phyloP scores from a whole-genome alignment of 2,329 filamentous ascomycete species.

The Pseudonectria foliicola region DNA sequence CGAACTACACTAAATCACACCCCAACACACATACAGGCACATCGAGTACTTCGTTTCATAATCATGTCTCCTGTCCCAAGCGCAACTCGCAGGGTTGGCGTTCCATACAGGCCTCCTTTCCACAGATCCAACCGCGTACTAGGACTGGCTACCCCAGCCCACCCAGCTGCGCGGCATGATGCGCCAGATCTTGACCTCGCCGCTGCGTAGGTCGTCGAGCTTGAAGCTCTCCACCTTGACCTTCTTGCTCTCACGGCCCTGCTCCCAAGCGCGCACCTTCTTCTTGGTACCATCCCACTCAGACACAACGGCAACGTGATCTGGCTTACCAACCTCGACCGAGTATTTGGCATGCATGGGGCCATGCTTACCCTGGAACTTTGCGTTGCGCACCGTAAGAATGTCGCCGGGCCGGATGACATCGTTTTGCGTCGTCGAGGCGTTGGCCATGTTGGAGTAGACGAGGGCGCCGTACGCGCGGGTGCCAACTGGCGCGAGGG shows the following conservation, averaged over 20 bases:
- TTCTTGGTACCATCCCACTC: slow-evolving; percentile 99
- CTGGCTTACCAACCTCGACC: slow-evolving; percentile 76
- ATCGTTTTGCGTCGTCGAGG: slow-evolving; percentile 80
- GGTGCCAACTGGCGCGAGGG: slow-evolving; percentile 76
- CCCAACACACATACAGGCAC: slow-evolving; percentile 7
- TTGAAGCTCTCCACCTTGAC: slow-evolving; percentile 91
- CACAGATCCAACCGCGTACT: slow-evolving; percentile 33
- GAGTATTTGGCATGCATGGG: slow-evolving; percentile 93
- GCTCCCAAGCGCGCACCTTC: slow-evolving; percentile 93
- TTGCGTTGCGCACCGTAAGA: slow-evolving; percentile 83
- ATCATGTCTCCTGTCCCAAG: no score
- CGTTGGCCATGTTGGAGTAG: slow-evolving; percentile 92
- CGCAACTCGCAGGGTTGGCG: no score
- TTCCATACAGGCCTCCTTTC: background rate
- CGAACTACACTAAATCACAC: slow-evolving; percentile 21
- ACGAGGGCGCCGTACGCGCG: slow-evolving; percentile 87
- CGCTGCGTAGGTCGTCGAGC: slow-evolving; percentile 82
- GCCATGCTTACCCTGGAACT: slow-evolving; percentile 91
- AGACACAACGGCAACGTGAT: slow-evolving; percentile 84
- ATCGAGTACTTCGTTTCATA: slow-evolving; percentile 4
- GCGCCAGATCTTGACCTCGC: slow-evolving; percentile 95
- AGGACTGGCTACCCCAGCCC: slow-evolving; percentile 67
- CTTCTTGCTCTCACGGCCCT: slow-evolving; percentile 88
- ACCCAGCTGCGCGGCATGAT: slow-evolving; percentile 91
- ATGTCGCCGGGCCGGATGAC: slow-evolving; percentile 93